Evolutionary conservation across 2,329 filamentous ascomycete genomes (phyloP).

Genomic region (Leptodontidium sp.): DNA sequence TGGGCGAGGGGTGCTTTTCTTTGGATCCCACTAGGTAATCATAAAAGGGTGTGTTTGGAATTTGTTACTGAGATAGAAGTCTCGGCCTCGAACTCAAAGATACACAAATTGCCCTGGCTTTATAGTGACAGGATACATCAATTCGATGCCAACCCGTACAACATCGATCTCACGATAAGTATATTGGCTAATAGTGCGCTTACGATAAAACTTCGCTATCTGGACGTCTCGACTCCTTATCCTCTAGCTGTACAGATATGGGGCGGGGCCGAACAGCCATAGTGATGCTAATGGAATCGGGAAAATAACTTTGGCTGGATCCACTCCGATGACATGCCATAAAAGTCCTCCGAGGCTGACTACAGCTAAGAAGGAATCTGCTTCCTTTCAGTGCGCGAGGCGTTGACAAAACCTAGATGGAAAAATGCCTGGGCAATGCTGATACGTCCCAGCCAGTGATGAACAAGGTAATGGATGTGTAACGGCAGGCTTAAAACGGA

Average conservation of each 20-base stretch:
- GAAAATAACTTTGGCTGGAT: background rate
- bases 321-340: background rate
- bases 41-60: constrained; percentile 14
- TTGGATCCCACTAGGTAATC: constrained; percentile 6
- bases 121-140: constrained; percentile 1
- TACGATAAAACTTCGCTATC: background rate
- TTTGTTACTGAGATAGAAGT: background rate
- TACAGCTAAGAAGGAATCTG: background rate
- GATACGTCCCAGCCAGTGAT: background rate
- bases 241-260: background rate
- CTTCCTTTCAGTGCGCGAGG: background rate
- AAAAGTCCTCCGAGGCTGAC: background rate
- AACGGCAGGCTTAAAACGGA: background rate
- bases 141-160: background rate
- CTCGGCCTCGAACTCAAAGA: background rate
- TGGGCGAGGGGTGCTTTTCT: background rate
- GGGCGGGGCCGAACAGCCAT: background rate
- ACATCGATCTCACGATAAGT: constrained; percentile 9
- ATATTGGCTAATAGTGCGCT: background rate
- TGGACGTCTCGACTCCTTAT: background rate
- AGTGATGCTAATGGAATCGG: background rate
- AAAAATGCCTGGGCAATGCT: background rate
- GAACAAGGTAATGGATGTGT: background rate
- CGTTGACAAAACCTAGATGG: background rate
- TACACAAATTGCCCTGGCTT: constrained; percentile 14